A percentile compares a stretch with the other conserved stretches of the same genome.
Evolutionary conservation across 768 basidiomycete species (phyloP).

Genomic region (Rhodotorula diobovata): DNA sequence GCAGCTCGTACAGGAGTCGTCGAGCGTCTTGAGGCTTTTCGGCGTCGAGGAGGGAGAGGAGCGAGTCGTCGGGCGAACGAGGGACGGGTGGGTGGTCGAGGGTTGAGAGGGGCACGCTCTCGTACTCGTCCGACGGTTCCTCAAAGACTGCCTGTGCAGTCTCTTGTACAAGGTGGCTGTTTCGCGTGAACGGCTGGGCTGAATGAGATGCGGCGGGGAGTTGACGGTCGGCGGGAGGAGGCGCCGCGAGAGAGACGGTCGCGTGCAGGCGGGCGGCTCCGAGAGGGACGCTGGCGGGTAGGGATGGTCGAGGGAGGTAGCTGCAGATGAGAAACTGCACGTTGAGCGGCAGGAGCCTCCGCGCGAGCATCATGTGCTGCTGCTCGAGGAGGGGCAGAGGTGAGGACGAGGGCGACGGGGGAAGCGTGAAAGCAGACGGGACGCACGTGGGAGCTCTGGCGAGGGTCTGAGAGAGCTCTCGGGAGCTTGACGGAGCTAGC

Average conservation of each 20-base stretch:
- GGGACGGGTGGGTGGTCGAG: constrained; percentile 17
- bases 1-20: constrained; percentile 1
- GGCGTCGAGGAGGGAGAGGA: constrained; percentile 14
- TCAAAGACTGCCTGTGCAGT: constrained; percentile 15
- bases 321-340: constrained; percentile 1
- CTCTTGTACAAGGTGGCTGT: not conserved
- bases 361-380: not conserved
- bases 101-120: constrained; percentile 14
- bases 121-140: constrained; percentile 5
- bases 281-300: too few relatives aligned
- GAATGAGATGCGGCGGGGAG: not conserved
- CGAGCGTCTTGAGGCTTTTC: not conserved
- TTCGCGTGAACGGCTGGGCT: not conserved
- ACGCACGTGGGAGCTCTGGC: too few relatives aligned
- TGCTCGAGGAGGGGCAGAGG: not conserved
- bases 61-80: constrained; percentile 17
- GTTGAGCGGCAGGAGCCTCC: constrained; percentile 3
- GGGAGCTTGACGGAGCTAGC: too few relatives aligned
- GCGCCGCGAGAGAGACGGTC: not conserved
- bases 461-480: too few relatives aligned
- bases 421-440: too few relatives aligned
- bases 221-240: not conserved
- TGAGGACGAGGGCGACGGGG: not conserved
- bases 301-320: not conserved
- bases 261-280: not conserved